These are phyloP conservation scores for Rhizopus stolonifer DNA, from an alignment of 371 early-diverging fungal genomes.

Conservation along the genomic window DNA sequence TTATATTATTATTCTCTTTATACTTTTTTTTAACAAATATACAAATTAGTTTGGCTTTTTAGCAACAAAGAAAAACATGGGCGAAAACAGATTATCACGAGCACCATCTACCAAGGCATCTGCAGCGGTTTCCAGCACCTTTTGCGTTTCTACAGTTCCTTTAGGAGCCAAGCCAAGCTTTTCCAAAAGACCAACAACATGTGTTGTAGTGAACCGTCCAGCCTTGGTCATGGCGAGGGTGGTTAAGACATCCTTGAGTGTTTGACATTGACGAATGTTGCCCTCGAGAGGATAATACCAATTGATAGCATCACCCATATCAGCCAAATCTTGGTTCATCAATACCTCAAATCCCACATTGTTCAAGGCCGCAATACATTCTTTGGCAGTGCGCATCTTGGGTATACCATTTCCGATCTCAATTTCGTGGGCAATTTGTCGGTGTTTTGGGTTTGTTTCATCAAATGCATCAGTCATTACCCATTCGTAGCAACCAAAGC, in stretches of 20 bases:
- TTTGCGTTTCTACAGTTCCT: conserved; percentile 80
- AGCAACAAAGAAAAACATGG: conserved; percentile 92
- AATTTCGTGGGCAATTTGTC: conserved; percentile 75
- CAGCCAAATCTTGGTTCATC: conserved; percentile 68
- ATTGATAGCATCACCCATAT: conserved; percentile 61
- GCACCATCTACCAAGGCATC: conserved; percentile 81
- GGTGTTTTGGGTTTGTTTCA: conserved; percentile 69
- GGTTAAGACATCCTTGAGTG: conserved; percentile 60
- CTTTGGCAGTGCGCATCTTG: conserved; percentile 72
- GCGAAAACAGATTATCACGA: conserved; percentile 78
- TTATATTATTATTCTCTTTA: too few species aligned
- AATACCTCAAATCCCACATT: conserved; percentile 85
- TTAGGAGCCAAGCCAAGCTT: conserved; percentile 78
- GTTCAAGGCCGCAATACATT: conserved; percentile 73
- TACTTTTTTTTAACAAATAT: not conserved
- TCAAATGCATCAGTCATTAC: conserved; percentile 84
- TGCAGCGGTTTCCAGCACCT: conserved; percentile 77
- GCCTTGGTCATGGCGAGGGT: conserved; percentile 53
- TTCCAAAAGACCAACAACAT: conserved; percentile 70
- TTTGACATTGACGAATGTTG: conserved; percentile 53
- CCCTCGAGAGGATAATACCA: conserved; percentile 87
- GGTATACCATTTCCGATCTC: conserved; percentile 89
- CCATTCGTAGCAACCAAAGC: conserved; percentile 93
- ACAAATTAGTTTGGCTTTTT: conserved; percentile 61
- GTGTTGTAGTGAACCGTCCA: conserved; percentile 65